Evolutionary conservation across 306 rosid genomes (phyloP).

Genomic region (Amphicarpaea edgeworthii): DNA sequence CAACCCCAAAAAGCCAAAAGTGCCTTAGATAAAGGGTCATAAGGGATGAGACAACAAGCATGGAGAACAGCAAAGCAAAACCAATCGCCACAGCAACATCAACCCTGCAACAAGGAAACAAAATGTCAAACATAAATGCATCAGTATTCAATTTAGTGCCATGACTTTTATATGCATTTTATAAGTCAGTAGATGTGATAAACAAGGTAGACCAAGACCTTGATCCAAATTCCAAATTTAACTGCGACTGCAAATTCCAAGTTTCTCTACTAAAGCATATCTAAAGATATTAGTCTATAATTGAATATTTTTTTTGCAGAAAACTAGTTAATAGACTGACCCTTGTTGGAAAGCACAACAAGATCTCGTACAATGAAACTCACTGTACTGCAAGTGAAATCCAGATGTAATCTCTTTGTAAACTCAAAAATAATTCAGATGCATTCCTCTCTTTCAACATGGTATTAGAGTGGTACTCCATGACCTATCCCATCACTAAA

Average conservation of each 20-base stretch:
- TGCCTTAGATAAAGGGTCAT: conserved; percentile 48
- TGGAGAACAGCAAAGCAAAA: conserved; percentile 43
- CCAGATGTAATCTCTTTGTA: background rate
- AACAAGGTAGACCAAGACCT: background rate
- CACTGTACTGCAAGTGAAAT: background rate
- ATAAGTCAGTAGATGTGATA: background rate
- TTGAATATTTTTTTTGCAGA: conserved; percentile 9
- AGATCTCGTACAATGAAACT: conserved; percentile 25
- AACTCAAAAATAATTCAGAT: background rate
- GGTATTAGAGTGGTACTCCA: background rate
- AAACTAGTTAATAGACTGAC: background rate
- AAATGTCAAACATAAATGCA: conserved; percentile 37
- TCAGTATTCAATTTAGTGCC: background rate
- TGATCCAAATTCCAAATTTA: background rate
- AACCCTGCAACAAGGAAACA: conserved; percentile 49
- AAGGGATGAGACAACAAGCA: conserved; percentile 45
- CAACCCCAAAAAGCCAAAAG: conserved; percentile 50
- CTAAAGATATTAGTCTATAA: conserved; percentile 8
- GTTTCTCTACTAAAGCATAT: background rate
- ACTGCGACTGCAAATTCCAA: background rate
- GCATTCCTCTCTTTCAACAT: background rate
- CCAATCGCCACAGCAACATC: conserved; percentile 57
- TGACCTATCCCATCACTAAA: background rate
- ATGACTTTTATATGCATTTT: background rate
- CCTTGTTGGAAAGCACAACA: conserved; percentile 21